Evolutionary conservation across 2,329 filamentous ascomycete genomes (phyloP).

Genomic region (Dothideomycetes sp.): DNA sequence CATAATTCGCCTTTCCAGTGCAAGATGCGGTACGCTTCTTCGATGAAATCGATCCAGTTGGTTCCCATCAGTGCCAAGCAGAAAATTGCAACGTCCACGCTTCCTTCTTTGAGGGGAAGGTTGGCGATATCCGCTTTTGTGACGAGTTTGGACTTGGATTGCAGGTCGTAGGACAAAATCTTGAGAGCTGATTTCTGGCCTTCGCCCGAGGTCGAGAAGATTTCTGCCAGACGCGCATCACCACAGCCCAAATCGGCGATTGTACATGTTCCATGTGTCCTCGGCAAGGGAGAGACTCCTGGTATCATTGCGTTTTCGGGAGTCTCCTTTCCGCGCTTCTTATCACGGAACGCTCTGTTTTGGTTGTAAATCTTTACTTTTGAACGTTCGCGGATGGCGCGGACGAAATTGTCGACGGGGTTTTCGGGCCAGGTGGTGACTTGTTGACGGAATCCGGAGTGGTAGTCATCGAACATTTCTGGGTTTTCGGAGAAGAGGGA

Average conservation of each 20-base stretch:
- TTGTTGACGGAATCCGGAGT: conserved; percentile 90
- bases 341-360: conserved; percentile 25
- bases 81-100: conserved; percentile 82
- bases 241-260: conserved; percentile 92
- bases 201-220: conserved; percentile 48
- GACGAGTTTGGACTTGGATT: conserved; percentile 65
- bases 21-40: conserved; percentile 86
- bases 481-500: conserved; percentile 74
- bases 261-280: conserved; percentile 62
- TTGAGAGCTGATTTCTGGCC: conserved; percentile 60
- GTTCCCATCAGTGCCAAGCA: conserved; percentile 97
- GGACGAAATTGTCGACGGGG: conserved; percentile 80
- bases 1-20: conserved; percentile 93
- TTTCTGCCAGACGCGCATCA: conserved; percentile 70
- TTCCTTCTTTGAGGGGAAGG: conserved; percentile 64
- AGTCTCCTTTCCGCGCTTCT: conserved; percentile 33
- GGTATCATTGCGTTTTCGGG: conserved; percentile 19
- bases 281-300: conserved; percentile 48
- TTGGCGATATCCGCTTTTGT: conserved; percentile 83
- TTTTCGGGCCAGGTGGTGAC: conserved; percentile 96
- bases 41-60: conserved; percentile 94
- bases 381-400: conserved; percentile 59
- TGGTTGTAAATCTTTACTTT: conserved; percentile 36
- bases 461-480: conserved; percentile 93
- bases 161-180: conserved; percentile 79